Base-by-base conservation (phyloP, 2,329 filamentous ascomycete species). In the Ploettnerulaceae sp. region DNA sequence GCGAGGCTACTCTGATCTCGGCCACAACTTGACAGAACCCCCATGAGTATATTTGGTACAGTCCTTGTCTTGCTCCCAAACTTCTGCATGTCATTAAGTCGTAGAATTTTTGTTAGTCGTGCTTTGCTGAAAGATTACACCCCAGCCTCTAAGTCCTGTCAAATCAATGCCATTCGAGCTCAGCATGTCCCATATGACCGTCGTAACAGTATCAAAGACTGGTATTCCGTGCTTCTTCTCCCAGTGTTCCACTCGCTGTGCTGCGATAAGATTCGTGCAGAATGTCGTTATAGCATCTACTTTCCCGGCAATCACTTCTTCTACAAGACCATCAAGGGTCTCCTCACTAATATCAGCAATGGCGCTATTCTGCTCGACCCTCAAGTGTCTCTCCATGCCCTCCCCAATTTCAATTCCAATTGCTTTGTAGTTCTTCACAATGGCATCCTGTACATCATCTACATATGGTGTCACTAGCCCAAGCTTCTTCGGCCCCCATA, bases 391-490 rank as follows among this genome's bases (percentile, higher is more conserved):
- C 40, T 59, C 54, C 40, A 48, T 59, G 43, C 65, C 66, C 1
- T 60, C 57, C 7, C 59, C 48, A 38, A 69, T 59, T 6, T 59
- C 48, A n/a, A 64, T 54, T 3, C 67, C 67, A 7, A 65, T 58
- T 1, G 28, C 44, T 3, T 47, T 49, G 47, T 69, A 70, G 15
- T 63, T 68, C 24, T 58, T 42, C 26, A 66, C 43, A 37, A 72
- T 69, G 17, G 57, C 58, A 4, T 52, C 55, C 46, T 71, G 66
- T 31, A 72, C 65, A 44, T 69, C 67, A 31, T 63, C 60, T 17
- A 64, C 45, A 49, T 72, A 72, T 2, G 69, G 70, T 11, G 68
- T 72, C 5, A 72, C 65, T 3, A 71, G 55, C 0, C 64, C 69
- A 25, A 69, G 48, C 17, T 55, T 56, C 44, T 57, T 54, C 3